These are phyloP conservation scores for Prunus padus DNA, from an alignment of 306 rosid species.

Conservation along the genomic window DNA sequence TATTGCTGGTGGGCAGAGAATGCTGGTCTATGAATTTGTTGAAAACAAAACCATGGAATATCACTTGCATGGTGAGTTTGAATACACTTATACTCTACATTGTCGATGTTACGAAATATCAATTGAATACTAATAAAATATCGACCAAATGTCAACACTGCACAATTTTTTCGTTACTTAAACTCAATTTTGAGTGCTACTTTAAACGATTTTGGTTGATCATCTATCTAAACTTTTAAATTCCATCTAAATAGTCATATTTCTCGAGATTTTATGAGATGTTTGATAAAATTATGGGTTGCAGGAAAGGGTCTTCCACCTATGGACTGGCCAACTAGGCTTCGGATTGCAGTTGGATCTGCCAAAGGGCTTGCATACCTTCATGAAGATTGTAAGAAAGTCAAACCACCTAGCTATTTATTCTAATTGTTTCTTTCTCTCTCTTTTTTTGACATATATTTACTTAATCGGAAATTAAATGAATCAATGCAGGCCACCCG, in stretches of 20 bases:
- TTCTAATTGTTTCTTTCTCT: not conserved
- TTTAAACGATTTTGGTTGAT: not conserved
- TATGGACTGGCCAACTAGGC: constrained; percentile 76
- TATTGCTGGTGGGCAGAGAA: constrained; percentile 67
- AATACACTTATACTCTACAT: not conserved
- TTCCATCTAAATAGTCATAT: not conserved
- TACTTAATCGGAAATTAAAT: not conserved
- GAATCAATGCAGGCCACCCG: constrained; percentile 61
- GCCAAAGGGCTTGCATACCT: constrained; percentile 92
- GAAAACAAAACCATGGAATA: constrained; percentile 55
- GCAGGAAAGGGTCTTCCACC: constrained; percentile 57
- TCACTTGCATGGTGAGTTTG: constrained; percentile 58
- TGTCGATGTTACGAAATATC: not conserved
- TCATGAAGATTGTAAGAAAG: constrained; percentile 82
- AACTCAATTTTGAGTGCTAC: not conserved
- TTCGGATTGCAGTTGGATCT: constrained; percentile 70
- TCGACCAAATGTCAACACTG: too few species aligned
- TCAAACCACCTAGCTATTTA: constrained; percentile 2
- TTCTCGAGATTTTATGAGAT: not conserved
- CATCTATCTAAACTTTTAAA: not conserved
- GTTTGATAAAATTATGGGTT: not conserved
- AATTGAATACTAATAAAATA: too few species aligned
- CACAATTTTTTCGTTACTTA: not conserved
- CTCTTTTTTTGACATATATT: not conserved
- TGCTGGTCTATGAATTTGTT: constrained; percentile 81